These are phyloP conservation scores for Phytophthora pistaciae DNA, from an alignment of 352 stramenopile species.

Conservation along the genomic window DNA sequence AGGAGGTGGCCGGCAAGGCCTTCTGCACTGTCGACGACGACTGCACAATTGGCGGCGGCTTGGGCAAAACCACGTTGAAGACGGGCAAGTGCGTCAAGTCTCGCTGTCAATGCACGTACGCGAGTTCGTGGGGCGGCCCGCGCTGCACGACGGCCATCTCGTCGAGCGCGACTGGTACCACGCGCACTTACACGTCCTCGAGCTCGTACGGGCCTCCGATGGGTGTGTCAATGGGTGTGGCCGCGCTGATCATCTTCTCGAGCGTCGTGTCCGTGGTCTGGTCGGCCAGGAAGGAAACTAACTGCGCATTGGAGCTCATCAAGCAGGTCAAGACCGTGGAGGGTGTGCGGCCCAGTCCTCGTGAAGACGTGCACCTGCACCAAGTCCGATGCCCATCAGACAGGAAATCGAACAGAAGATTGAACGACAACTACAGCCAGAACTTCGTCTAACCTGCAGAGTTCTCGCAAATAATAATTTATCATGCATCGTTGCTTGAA, in stretches of 20 bases:
- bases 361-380: slow-evolving; percentile 17
- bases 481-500: background rate
- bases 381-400: slow-evolving; percentile 20
- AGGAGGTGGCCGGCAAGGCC: slow-evolving; percentile 59
- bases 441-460: slow-evolving; percentile 35
- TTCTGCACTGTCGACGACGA: slow-evolving; percentile 68
- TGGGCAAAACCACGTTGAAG: slow-evolving; percentile 23
- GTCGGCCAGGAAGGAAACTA: slow-evolving; percentile 34
- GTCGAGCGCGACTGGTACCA: slow-evolving; percentile 26
- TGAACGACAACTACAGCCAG: slow-evolving; percentile 36
- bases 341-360: slow-evolving; percentile 1
- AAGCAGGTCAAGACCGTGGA: slow-evolving; percentile 14
- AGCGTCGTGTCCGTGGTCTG: slow-evolving; percentile 44
- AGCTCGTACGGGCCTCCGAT: slow-evolving; percentile 46
- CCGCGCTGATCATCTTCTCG: slow-evolving; percentile 39
- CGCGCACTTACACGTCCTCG: slow-evolving; percentile 31
- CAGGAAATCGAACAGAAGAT: slow-evolving; percentile 27
- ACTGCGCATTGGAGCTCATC: slow-evolving; percentile 9
- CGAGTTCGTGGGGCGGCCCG: slow-evolving; percentile 55
- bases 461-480: slow-evolving; percentile 7
- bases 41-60: slow-evolving; percentile 49
- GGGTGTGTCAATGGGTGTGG: slow-evolving; percentile 36
- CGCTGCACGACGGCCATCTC: slow-evolving; percentile 53
- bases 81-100: slow-evolving; percentile 48
- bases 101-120: slow-evolving; percentile 45